A percentile compares a stretch with the other conserved stretches of the same genome.
Conservation (phyloP, 192 early-diverging fungal genomes). For the Linnemannia schmuckeri region DNA sequence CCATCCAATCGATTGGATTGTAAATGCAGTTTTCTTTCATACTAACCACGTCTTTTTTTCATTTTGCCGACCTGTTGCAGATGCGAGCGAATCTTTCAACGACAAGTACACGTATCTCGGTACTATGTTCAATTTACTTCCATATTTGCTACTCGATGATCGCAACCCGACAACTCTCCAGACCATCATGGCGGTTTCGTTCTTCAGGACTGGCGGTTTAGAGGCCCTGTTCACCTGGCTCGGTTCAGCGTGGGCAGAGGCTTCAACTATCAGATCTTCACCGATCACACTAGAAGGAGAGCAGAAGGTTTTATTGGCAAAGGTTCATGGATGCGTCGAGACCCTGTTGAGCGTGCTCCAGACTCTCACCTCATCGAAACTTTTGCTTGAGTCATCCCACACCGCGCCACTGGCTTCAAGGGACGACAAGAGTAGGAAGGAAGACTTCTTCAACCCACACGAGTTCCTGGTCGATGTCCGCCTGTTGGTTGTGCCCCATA, state of each 20-base stretch:
- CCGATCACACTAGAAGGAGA: slow-evolving; percentile 30
- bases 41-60: background rate
- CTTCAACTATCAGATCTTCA: slow-evolving; percentile 29
- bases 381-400: slow-evolving; percentile 81
- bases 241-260: slow-evolving; percentile 63
- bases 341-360: slow-evolving; percentile 73
- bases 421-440: slow-evolving; percentile 67
- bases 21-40: background rate
- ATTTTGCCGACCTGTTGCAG: background rate
- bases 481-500: slow-evolving; percentile 68
- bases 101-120: slow-evolving; percentile 71
- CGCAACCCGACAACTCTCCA: slow-evolving; percentile 70
- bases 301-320: slow-evolving; percentile 56
- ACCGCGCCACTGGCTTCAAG: slow-evolving; percentile 65
- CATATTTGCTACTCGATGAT: slow-evolving; percentile 72
- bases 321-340: slow-evolving; percentile 67
- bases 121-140: slow-evolving; percentile 66
- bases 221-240: slow-evolving; percentile 63
- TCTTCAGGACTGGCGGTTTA: slow-evolving; percentile 69
- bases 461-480: slow-evolving; percentile 78
- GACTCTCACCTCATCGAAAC: slow-evolving; percentile 76
- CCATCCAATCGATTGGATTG: background rate
- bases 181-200: slow-evolving; percentile 72
- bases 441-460: slow-evolving; percentile 78
- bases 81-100: slow-evolving; percentile 18